A percentile compares a stretch with the other conserved stretches of the same genome.
These are phyloP conservation scores for Babesia gibsoni DNA, from an alignment of 169 alveolate species.

Conservation along the genomic window DNA sequence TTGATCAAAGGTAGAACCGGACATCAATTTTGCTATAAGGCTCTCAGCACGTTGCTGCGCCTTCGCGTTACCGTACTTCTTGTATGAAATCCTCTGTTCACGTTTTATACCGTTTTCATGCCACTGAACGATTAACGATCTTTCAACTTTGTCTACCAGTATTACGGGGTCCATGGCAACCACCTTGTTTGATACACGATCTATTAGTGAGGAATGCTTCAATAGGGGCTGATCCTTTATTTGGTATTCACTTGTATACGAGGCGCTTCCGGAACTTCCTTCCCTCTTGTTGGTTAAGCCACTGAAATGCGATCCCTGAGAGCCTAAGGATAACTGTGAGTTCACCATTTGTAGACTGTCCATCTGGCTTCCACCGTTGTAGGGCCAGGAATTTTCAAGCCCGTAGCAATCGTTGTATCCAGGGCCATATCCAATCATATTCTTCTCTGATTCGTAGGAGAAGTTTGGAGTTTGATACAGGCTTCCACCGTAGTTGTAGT, in stretches of 20 bases:
- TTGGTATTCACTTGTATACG: not conserved
- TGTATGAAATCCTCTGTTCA: conserved; percentile 76
- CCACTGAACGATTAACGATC: conserved; percentile 78
- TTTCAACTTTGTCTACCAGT: conserved; percentile 71
- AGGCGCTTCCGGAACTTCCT: not conserved
- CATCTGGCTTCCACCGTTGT: not conserved
- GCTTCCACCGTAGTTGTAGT: not conserved
- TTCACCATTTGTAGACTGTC: not conserved
- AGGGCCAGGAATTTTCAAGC: conserved; percentile 18
- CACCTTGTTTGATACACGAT: conserved; percentile 15
- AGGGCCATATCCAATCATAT: not conserved
- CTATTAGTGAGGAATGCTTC: not conserved
- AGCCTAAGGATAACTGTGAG: not conserved
- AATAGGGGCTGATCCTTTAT: not conserved
- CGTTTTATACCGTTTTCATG: conserved; percentile 68
- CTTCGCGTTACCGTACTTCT: conserved; percentile 78
- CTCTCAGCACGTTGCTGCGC: conserved; percentile 78
- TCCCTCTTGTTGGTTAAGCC: not conserved
- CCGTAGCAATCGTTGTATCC: conserved; percentile 7
- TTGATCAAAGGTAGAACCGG: conserved; percentile 77
- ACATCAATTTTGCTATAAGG: conserved; percentile 62
- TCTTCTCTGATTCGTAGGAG: conserved; percentile 43
- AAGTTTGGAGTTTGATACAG: conserved; percentile 24
- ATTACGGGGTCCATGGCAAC: conserved; percentile 66
- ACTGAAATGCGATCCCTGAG: conserved; percentile 3